Evolutionary conservation across 2,329 filamentous ascomycete genomes (phyloP).

Genomic region (Fonsecaea monophora): DNA sequence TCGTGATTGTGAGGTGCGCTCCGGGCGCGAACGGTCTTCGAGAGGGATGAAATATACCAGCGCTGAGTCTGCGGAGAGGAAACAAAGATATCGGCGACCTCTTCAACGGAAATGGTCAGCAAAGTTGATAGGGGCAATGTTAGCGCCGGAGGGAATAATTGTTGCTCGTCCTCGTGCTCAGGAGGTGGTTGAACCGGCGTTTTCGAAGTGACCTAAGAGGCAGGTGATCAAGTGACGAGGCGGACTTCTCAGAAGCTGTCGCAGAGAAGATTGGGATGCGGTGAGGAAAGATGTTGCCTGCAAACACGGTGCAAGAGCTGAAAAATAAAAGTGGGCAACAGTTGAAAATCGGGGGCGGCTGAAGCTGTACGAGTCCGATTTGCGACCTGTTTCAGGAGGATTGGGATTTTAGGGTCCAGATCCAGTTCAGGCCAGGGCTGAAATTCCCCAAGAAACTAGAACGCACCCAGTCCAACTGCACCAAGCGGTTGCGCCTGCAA

Average conservation of each 20-base stretch:
- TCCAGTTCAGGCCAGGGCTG: slow-evolving; percentile 24
- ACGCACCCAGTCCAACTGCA: neutral
- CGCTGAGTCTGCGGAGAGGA: neutral
- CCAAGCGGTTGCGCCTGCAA: neutral
- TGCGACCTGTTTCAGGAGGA: slow-evolving; percentile 19
- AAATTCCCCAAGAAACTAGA: slow-evolving; percentile 15
- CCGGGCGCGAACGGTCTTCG: slow-evolving; percentile 30
- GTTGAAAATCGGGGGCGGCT: slow-evolving; percentile 28
- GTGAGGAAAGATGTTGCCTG: slow-evolving; percentile 1
- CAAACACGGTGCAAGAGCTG: slow-evolving; percentile 18
- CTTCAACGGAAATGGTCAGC: slow-evolving; percentile 18
- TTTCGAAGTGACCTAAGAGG: neutral
- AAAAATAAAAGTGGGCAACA: slow-evolving; percentile 24
- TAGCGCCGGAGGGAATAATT: slow-evolving; percentile 15
- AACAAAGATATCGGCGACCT: neutral
- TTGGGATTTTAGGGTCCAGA: slow-evolving; percentile 9
- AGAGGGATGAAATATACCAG: neutral
- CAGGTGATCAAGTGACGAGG: neutral
- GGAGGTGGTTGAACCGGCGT: slow-evolving; percentile 8
- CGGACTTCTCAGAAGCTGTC: slow-evolving; percentile 6
- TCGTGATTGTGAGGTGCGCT: slow-evolving; percentile 42
- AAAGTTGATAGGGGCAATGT: slow-evolving; percentile 15
- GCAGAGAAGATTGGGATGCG: slow-evolving; percentile 8
- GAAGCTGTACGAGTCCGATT: slow-evolving; percentile 25
- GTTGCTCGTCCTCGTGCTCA: slow-evolving; percentile 5